Evolutionary conservation across 768 basidiomycete genomes (phyloP).

Genomic region (Harrya chromipes): DNA sequence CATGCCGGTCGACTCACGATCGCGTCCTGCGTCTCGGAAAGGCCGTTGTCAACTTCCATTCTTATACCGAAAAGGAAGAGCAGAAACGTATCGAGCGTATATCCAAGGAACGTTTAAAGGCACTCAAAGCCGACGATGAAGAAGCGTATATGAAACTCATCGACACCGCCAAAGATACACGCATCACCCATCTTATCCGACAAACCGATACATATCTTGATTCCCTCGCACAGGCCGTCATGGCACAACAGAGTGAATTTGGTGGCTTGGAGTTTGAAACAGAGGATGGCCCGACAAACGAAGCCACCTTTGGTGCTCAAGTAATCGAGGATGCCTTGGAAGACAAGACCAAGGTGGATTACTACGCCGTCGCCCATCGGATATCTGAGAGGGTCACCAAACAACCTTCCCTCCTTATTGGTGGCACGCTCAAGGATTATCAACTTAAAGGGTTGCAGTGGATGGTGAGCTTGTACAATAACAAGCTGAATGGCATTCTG

Average conservation of each 20-base stretch:
- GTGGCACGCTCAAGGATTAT: constrained; percentile 92
- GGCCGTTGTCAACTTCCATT: constrained; percentile 80
- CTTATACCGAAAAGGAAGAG: constrained; percentile 94
- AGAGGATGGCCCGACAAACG: constrained; percentile 74
- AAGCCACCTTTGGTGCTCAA: constrained; percentile 89
- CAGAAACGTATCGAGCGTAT: constrained; percentile 95
- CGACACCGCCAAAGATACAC: constrained; percentile 97
- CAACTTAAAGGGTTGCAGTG: constrained; percentile 94
- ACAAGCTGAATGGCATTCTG: constrained; percentile 90
- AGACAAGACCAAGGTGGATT: constrained; percentile 80
- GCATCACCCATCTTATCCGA: constrained; percentile 92
- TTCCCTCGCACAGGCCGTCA: constrained; percentile 89
- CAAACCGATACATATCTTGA: constrained; percentile 97
- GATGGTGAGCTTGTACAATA: constrained; percentile 99
- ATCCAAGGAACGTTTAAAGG: constrained; percentile 96
- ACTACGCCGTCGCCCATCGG: constrained; percentile 93
- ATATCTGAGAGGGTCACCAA: constrained; percentile 80
- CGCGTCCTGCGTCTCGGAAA: constrained; percentile 65
- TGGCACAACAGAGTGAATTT: constrained; percentile 83
- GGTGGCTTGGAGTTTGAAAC: constrained; percentile 48
- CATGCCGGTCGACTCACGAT: constrained; percentile 61
- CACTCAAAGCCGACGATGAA: constrained; percentile 96
- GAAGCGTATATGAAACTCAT: constrained; percentile 99
- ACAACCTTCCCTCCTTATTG: constrained; percentile 74
- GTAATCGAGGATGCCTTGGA: constrained; percentile 56